Evolutionary conservation across 148 eudicot species (phyloP).

Genomic region (Suaeda aralocaspica): DNA sequence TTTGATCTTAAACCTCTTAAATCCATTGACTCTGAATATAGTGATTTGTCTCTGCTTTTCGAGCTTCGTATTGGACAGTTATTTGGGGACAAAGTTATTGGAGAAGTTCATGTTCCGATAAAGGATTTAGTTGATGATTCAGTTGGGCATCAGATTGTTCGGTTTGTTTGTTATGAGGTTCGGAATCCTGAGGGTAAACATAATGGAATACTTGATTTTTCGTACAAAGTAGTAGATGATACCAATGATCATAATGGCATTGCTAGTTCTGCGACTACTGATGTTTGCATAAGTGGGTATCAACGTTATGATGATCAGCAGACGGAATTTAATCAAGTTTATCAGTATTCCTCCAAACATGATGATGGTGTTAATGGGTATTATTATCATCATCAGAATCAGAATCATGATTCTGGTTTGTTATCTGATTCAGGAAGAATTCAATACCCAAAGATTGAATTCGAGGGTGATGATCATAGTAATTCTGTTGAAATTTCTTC

Average conservation of each 20-base stretch:
- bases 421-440: not conserved
- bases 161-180: slow-evolving; percentile 44
- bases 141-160: slow-evolving; percentile 9
- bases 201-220: slow-evolving; percentile 41
- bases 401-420: not conserved
- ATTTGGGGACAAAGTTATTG: slow-evolving; percentile 34
- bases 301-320: not conserved
- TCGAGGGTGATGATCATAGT: not conserved
- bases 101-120: slow-evolving; percentile 42
- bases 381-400: not conserved
- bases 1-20: slow-evolving; percentile 26
- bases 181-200: slow-evolving; percentile 34
- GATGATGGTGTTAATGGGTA: not conserved
- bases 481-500: not conserved
- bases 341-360: not conserved
- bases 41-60: slow-evolving; percentile 22
- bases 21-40: not conserved
- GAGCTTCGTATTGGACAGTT: slow-evolving; percentile 30
- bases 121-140: slow-evolving; percentile 20
- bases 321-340: not conserved
- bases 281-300: not conserved
- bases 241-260: not conserved
- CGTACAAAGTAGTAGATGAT: slow-evolving; percentile 27
- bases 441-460: slow-evolving; percentile 26
- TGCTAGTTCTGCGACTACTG: not conserved